These are phyloP conservation scores for Stygiomarasmius scandens DNA, from an alignment of 1,284 basidiomycete genomes.

Conservation along the genomic window DNA sequence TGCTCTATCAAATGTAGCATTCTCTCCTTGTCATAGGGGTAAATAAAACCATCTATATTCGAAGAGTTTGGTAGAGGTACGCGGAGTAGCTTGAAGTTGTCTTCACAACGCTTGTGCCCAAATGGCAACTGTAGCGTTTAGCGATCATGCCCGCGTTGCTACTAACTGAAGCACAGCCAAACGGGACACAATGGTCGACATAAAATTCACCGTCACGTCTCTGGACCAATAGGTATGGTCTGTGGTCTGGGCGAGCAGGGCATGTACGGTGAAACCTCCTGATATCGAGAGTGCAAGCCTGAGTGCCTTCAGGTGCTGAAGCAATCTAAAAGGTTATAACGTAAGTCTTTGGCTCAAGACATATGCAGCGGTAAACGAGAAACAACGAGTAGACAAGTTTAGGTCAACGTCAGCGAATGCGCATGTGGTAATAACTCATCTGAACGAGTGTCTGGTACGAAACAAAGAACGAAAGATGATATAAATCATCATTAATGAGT, in stretches of 20 bases:
- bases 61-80: conserved; percentile 7
- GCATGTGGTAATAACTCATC: no score
- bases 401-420: conserved; percentile 26
- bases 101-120: conserved; percentile 31
- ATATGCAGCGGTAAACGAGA: no score
- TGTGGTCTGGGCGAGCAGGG: conserved; percentile 26
- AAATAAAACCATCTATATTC: conserved; percentile 14
- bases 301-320: conserved; percentile 24
- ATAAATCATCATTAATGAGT: no score
- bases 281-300: conserved; percentile 30
- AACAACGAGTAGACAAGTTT: no score
- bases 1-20: conserved; percentile 19
- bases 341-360: background rate
- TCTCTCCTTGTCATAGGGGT: conserved; percentile 20
- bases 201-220: conserved; percentile 23
- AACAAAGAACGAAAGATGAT: no score
- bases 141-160: conserved; percentile 34
- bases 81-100: conserved; percentile 22
- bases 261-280: conserved; percentile 24
- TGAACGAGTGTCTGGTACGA: no score
- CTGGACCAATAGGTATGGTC: conserved; percentile 26
- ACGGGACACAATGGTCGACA: conserved; percentile 29
- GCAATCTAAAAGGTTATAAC: no score
- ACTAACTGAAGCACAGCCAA: conserved; percentile 26
- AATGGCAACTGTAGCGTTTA: conserved; percentile 31